A percentile compares a stretch with the other conserved stretches of the same genome.
These are phyloP conservation scores for Claviceps sp. DNA, from an alignment of 2,329 filamentous ascomycete genomes.

Conservation along the genomic window DNA sequence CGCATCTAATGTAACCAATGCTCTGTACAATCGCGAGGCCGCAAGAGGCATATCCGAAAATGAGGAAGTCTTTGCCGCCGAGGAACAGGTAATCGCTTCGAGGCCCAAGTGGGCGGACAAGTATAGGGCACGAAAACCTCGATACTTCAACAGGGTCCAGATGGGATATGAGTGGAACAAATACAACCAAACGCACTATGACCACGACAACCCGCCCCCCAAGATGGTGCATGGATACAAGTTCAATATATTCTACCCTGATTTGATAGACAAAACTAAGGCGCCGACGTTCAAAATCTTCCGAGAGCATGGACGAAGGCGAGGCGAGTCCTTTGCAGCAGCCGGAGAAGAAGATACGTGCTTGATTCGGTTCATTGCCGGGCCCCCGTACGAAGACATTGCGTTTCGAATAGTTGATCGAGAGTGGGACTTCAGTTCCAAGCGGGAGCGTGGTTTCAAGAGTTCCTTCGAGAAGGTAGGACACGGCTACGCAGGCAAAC, in stretches of 20 bases:
- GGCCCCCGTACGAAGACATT: conserved; percentile 91
- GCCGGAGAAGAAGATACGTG: conserved; percentile 96
- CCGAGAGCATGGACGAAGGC: conserved; percentile 75
- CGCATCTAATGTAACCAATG: conserved; percentile 75
- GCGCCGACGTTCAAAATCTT: conserved; percentile 94
- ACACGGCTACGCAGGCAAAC: conserved; percentile 10
- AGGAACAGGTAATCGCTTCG: conserved; percentile 59
- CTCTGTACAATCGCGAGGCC: conserved; percentile 82
- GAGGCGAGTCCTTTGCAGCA: conserved; percentile 83
- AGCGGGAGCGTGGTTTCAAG: conserved; percentile 84
- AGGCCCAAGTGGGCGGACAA: conserved; percentile 72
- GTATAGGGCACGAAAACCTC: conserved; percentile 79
- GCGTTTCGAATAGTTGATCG: conserved; percentile 96
- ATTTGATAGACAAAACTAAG: conserved; percentile 87
- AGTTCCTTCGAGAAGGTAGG: conserved; percentile 95
- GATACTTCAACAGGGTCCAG: conserved; percentile 95
- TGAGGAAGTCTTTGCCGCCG: conserved; percentile 87
- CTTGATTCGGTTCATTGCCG: conserved; percentile 87
- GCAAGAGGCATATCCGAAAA: conserved; percentile 84
- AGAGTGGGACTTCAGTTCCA: conserved; percentile 97
- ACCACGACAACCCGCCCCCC: conserved; percentile 92
- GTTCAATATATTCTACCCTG: conserved; percentile 98
- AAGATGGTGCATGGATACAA: conserved; percentile 99
- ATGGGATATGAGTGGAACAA: conserved; percentile 99
- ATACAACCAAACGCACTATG: conserved; percentile 99